A percentile compares a stretch with the other conserved stretches of the same genome.
These are phyloP conservation scores for Coprinellus micaceus DNA, from an alignment of 768 basidiomycete species.

Conservation along the genomic window DNA sequence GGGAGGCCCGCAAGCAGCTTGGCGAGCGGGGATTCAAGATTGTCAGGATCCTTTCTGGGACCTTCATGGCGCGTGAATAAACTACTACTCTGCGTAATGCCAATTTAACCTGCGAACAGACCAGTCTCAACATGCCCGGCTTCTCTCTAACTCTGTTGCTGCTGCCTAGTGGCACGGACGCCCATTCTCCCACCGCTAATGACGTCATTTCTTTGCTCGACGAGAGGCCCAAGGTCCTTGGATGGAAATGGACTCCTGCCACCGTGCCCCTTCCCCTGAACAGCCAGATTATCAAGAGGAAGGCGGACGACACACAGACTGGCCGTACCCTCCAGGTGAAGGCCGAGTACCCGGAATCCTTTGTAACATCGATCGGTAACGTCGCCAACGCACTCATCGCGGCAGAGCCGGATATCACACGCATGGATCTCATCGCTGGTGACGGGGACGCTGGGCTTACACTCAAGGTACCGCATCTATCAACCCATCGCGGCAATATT, in stretches of 20 bases:
- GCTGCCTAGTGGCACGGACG: constrained; percentile 50
- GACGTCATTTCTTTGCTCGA: constrained; percentile 67
- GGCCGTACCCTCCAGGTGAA: constrained; percentile 17
- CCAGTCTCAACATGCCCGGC: constrained; percentile 90
- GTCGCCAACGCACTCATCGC: constrained; percentile 65
- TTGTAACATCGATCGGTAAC: constrained; percentile 50
- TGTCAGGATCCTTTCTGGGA: constrained; percentile 67
- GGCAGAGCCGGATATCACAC: constrained; percentile 87
- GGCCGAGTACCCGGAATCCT: constrained; percentile 42
- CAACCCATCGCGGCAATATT: background rate
- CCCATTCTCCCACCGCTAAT: constrained; percentile 33
- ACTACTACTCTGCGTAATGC: background rate
- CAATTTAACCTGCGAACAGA: constrained; percentile 40
- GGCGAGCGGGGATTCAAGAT: constrained; percentile 53
- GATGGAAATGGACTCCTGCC: constrained; percentile 78
- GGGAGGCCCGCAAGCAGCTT: constrained; percentile 56
- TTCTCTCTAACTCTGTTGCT: constrained; percentile 82
- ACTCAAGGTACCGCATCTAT: constrained; percentile 34
- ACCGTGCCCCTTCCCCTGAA: constrained; percentile 29
- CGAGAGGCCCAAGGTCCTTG: constrained; percentile 63
- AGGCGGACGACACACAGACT: constrained; percentile 6
- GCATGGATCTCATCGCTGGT: constrained; percentile 87
- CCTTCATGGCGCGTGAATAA: constrained; percentile 67
- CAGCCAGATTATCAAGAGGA: constrained; percentile 10
- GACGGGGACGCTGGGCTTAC: constrained; percentile 72